Evolutionary conservation across 1,284 basidiomycete genomes (phyloP).

Genomic region (Peniophora sp.): DNA sequence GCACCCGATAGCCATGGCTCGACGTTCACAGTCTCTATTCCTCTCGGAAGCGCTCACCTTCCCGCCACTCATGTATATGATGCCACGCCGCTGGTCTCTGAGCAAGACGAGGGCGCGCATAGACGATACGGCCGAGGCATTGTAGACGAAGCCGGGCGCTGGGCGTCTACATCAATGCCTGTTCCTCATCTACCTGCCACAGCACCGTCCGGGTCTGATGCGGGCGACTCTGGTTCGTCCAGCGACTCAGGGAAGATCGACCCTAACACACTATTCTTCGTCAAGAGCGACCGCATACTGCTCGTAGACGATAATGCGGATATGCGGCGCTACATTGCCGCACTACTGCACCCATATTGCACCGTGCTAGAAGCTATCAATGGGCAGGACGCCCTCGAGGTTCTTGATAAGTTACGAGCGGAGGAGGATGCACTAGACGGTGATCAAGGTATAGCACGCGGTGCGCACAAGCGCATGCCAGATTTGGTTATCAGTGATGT

Average conservation of each 20-base stretch:
- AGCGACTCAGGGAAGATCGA: neutral
- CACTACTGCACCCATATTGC: conserved; percentile 21
- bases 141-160: conserved; percentile 20
- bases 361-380: conserved; percentile 15
- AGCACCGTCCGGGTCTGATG: neutral
- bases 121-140: conserved; percentile 17
- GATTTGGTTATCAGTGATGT: conserved; percentile 1
- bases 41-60: conserved; percentile 19
- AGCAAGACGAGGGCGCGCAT: conserved; percentile 4
- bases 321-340: conserved; percentile 11
- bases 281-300: neutral
- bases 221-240: neutral
- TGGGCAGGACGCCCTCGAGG: conserved; percentile 8
- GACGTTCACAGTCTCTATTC: conserved; percentile 19
- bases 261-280: neutral
- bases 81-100: conserved; percentile 6
- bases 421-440: too few relatives aligned
- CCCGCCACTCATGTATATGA: conserved; percentile 16
- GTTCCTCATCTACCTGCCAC: too few relatives aligned
- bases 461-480: neutral
- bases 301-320: conserved; percentile 18
- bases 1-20: conserved; percentile 11
- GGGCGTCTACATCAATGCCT: conserved; percentile 6
- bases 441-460: too few relatives aligned
- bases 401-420: neutral